phyloP scores from a whole-genome alignment of 805 yeast species.

The Pichia occidentalis region DNA sequence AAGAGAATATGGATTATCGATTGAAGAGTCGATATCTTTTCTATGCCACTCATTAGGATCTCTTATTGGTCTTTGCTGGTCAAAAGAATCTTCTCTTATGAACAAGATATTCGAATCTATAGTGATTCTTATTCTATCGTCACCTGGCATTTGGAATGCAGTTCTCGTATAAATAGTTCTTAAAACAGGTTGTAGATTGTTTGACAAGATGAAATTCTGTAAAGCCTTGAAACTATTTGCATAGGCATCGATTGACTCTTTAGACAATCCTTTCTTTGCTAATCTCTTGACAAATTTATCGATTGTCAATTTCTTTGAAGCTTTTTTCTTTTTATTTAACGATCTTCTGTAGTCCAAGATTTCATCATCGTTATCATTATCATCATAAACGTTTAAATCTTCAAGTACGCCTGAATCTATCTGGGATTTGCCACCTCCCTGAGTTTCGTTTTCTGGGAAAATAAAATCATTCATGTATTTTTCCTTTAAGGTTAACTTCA shows the following conservation, averaged over 20 bases:
- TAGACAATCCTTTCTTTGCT: conserved; percentile 53
- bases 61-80: conserved; percentile 78
- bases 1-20: conserved; percentile 60
- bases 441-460: conserved; percentile 13
- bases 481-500: conserved; percentile 66
- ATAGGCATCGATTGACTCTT: conserved; percentile 44
- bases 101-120: conserved; percentile 85
- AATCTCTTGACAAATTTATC: conserved; percentile 54
- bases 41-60: conserved; percentile 90
- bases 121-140: conserved; percentile 82
- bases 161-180: conserved; percentile 86
- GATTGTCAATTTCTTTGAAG: conserved; percentile 21
- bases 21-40: conserved; percentile 75
- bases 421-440: no score
- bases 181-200: conserved; percentile 74
- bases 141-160: conserved; percentile 98
- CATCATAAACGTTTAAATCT: conserved; percentile 32
- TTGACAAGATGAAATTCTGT: conserved; percentile 54
- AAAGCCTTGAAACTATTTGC: conserved; percentile 52
- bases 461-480: conserved; percentile 75
- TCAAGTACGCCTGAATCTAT: conserved; percentile 3
- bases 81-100: conserved; percentile 87
- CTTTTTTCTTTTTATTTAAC: conserved; percentile 20
- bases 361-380: conserved; percentile 29
- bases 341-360: conserved; percentile 8